Conservation (phyloP, 2,329 filamentous ascomycete genomes). For the Atkinsonella hypoxylon region DNA sequence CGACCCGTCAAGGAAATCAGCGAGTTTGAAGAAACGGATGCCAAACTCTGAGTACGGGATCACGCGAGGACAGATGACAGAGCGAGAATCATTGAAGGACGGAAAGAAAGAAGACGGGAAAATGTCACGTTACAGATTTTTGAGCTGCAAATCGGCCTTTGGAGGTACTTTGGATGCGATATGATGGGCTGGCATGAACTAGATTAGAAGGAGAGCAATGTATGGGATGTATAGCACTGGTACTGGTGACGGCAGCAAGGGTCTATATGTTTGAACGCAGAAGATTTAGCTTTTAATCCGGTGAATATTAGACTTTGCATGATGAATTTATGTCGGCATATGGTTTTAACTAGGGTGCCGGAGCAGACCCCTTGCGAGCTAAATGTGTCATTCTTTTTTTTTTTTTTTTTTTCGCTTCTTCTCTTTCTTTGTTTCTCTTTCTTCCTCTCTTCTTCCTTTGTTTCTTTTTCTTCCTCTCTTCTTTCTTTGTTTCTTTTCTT, state of each 20-base stretch:
- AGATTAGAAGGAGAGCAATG: background rate
- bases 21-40: slow-evolving; percentile 74
- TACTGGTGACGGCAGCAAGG: background rate
- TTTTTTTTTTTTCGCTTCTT: no score
- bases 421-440: no score
- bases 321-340: background rate
- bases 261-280: background rate
- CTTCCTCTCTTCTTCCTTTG: no score
- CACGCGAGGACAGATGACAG: background rate
- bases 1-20: slow-evolving; percentile 61
- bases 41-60: slow-evolving; percentile 52
- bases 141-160: no score
- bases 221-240: background rate
- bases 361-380: no score
- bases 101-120: background rate
- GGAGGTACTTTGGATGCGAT: background rate
- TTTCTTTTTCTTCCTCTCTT: no score
- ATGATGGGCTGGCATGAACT: background rate
- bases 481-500: background rate
- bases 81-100: background rate
- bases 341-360: no score
- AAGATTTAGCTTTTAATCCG: no score
- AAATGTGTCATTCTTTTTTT: no score
- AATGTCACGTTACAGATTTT: no score
- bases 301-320: background rate